Evolutionary conservation across 148 eudicot species (phyloP).

Genomic region (Hydrangea macrophylla): DNA sequence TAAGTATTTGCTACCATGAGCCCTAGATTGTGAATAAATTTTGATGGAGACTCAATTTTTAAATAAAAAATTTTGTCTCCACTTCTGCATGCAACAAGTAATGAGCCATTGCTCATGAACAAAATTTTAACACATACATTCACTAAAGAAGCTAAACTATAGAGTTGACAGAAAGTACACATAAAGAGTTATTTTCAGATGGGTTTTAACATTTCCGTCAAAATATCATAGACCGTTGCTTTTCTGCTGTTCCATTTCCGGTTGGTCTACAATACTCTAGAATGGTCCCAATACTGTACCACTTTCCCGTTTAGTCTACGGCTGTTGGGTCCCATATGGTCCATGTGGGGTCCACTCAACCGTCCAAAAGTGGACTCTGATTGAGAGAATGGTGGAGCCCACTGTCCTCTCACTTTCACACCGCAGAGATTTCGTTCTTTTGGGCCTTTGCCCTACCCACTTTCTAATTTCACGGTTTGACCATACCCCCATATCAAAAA

Average conservation of each 20-base stretch:
- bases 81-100: too few relatives aligned
- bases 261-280: conserved; percentile 8
- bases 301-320: neutral
- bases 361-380: conserved; percentile 9
- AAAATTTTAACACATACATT: too few relatives aligned
- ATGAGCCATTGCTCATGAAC: too few relatives aligned
- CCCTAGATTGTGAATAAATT: too few relatives aligned
- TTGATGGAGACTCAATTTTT: too few relatives aligned
- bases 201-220: neutral
- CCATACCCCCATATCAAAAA: neutral
- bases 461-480: neutral
- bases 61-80: too few relatives aligned
- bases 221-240: conserved; percentile 22
- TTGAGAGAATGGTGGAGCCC: neutral
- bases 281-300: conserved; percentile 2
- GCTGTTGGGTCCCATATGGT: neutral
- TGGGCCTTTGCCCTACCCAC: neutral
- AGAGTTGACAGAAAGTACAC: too few relatives aligned
- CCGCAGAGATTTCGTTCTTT: neutral
- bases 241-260: conserved; percentile 17
- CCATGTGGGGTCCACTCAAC: conserved; percentile 13
- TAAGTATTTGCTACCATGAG: too few relatives aligned
- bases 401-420: neutral
- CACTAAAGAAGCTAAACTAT: too few relatives aligned
- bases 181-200: neutral